Base-by-base conservation (phyloP, 176 grass and related monocot genomes). In the Aegilops speltoides region DNA sequence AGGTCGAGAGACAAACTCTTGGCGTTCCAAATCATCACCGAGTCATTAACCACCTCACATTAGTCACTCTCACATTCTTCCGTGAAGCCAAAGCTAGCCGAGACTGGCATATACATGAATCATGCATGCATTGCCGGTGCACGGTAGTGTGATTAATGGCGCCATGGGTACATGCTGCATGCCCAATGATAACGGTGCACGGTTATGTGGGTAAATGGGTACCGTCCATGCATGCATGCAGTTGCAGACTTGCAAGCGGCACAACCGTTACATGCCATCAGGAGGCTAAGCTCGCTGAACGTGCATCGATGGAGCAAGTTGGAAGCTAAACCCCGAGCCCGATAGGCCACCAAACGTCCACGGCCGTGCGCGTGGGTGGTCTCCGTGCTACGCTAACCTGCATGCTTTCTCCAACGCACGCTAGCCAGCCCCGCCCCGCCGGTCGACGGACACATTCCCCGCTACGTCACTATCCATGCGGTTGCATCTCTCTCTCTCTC, bases 351-450 rank as follows among this genome's bases (percentile, higher is more conserved):
- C 90, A 72, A 88, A 88, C 90, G 80, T 68, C 24, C 34, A 32
- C 62, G 76, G 81, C 82, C 89, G 82, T 61, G 61, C 76, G 57
- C 68, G 6, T 7, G 6, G 84, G 77, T 91, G 82, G 82, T 91
- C 90, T 85, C 70, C 71, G 90, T 62, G 90, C 90, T 85, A 91
- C 82, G 89, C 89, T 71, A 88, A 85, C 82, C 77, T 76, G 50
- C 45, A 75, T 80, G 89, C 90, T 91, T 91, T 91, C 86, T 85
- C 90, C 77, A 62, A 40, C 40, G 50, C 90, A 88, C 90, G 90
- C 77, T 88, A 87, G 75, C 80, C 24, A n/a, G 23, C 69, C 4
- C 15, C 5, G 33, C 83, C n/a, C 34, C 34, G 34, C 34, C 34
- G 34, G 34, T 36, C 45, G 41, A 48, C 83, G 26, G 62, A 57